Base-by-base conservation (phyloP, 106 monocot species). In the Iris macrosiphon region DNA sequence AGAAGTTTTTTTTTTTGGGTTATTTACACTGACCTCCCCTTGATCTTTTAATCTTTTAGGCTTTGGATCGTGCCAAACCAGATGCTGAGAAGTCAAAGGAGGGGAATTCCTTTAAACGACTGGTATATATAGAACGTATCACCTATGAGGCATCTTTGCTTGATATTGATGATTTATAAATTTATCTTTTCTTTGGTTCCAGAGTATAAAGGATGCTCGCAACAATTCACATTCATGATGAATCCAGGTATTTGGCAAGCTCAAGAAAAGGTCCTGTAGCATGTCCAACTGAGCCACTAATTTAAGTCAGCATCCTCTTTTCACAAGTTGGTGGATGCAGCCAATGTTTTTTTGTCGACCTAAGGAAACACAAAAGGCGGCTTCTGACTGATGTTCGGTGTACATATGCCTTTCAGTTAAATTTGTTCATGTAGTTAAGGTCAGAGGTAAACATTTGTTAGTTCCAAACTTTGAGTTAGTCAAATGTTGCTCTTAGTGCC, bases 21-120 rank as follows among this genome's bases (percentile, higher is more conserved):
- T 26, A 6, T 14, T 49, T 45, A 9, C 9, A 59, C 2, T 5
- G 27, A 25, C 6, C n/a, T 9, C 17, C 30, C 39, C 2, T 37
- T 60, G 12, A 6, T 32, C 17, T 53, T 53, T 19, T 18, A 33
- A 33, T 18, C 7, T 33, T 5, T 1, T 35, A 93, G 87, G 78
- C 93, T 47, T 43, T 93, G 65, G 83, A 84, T 57, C 73, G 84
- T 38, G 93, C 88, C 28, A 88, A 88, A 72, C 70, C 77, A 34
- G 87, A 80, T 1, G 37, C 42, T 12, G 80, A 83, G 52, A 79
- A 70, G 51, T 51, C 66, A 21, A 72, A 79, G 72, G 77, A 78
- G 27, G 74, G 69, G 14, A 75, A 60, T 46, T 87, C 93, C 49
- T 80, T 93, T 33, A 93, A 78, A 53, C 68, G 66, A 58, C 44